These are phyloP conservation scores for Mycena epipterygia DNA, from an alignment of 768 basidiomycete species.

Conservation along the genomic window DNA sequence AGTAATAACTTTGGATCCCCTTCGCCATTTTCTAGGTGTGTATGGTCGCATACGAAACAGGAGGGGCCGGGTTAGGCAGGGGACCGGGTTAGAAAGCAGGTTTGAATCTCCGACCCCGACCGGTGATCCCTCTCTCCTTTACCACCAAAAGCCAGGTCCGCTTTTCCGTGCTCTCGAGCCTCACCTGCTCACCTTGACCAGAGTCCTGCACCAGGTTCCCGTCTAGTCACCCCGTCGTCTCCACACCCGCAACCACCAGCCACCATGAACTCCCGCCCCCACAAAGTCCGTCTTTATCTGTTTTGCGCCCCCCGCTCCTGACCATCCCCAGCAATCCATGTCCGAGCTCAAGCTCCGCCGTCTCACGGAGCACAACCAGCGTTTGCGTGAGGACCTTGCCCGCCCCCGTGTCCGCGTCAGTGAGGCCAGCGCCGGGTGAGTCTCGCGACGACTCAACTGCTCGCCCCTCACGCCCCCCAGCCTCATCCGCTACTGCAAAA, in stretches of 20 bases:
- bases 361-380: slow-evolving; percentile 93
- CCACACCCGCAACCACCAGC: slow-evolving; percentile 33
- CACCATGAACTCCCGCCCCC: slow-evolving; percentile 80
- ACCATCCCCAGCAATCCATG: slow-evolving; percentile 82
- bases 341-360: slow-evolving; percentile 96
- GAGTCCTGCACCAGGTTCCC: not conserved
- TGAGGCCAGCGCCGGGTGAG: slow-evolving; percentile 90
- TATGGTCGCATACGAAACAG: too few species aligned
- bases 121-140: slow-evolving; percentile 12
- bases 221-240: not conserved
- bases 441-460: slow-evolving; percentile 16
- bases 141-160: slow-evolving; percentile 9
- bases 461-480: slow-evolving; percentile 55
- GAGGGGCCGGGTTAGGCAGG: too few species aligned
- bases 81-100: too few species aligned
- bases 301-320: not conserved
- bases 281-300: slow-evolving; percentile 62
- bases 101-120: not conserved
- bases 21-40: too few species aligned
- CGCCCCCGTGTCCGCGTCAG: slow-evolving; percentile 89
- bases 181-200: slow-evolving; percentile 32
- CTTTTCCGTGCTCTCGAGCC: slow-evolving; percentile 33
- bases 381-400: slow-evolving; percentile 90
- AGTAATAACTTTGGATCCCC: too few species aligned
- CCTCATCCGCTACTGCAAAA: slow-evolving; percentile 94